Percentiles rank a stretch among this genome's conserved stretches.
These are phyloP conservation scores for Candida sanyaensis DNA, from an alignment of 1,139 yeast species.

Conservation along the genomic window DNA sequence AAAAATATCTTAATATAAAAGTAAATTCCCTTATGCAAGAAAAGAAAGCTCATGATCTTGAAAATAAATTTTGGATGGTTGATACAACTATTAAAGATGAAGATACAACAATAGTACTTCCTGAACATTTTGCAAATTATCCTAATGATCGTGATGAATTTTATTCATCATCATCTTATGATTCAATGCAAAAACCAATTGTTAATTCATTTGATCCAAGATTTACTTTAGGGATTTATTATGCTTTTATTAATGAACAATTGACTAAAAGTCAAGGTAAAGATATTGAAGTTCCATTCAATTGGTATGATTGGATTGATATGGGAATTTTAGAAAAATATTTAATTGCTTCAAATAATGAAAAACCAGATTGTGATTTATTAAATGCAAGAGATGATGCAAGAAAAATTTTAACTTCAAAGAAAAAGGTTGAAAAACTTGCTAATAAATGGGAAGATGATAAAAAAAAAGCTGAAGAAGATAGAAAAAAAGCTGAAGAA, in stretches of 20 bases:
- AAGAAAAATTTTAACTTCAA: conserved; percentile 15
- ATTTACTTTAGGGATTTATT: conserved; percentile 47
- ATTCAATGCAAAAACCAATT: conserved; percentile 17
- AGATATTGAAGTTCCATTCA: conserved; percentile 32
- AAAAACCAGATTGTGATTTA: conserved; percentile 35
- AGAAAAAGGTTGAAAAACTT: conserved; percentile 16
- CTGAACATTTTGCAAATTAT: conserved; percentile 18
- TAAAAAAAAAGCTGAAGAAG: conserved; percentile 11
- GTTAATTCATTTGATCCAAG: conserved; percentile 52
- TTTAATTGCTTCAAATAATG: conserved; percentile 35
- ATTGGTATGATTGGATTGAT: conserved; percentile 30
- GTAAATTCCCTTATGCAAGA: conserved; percentile 19
- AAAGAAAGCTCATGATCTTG: conserved; percentile 24
- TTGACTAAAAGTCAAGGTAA: conserved; percentile 6
- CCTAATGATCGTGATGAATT: conserved; percentile 12
- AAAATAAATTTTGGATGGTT: conserved; percentile 32
- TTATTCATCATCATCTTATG: not conserved
- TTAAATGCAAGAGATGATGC: conserved; percentile 32
- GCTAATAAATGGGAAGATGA: conserved; percentile 13
- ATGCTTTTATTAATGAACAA: conserved; percentile 25
- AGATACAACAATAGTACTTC: conserved; percentile 23
- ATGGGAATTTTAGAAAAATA: conserved; percentile 37
- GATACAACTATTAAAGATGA: conserved; percentile 21
- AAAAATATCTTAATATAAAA: conserved; percentile 21
- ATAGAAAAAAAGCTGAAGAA: conserved; percentile 11